phyloP scores from a whole-genome alignment of 2,329 filamentous ascomycete genomes.

The Trichoderma lentiforme region DNA sequence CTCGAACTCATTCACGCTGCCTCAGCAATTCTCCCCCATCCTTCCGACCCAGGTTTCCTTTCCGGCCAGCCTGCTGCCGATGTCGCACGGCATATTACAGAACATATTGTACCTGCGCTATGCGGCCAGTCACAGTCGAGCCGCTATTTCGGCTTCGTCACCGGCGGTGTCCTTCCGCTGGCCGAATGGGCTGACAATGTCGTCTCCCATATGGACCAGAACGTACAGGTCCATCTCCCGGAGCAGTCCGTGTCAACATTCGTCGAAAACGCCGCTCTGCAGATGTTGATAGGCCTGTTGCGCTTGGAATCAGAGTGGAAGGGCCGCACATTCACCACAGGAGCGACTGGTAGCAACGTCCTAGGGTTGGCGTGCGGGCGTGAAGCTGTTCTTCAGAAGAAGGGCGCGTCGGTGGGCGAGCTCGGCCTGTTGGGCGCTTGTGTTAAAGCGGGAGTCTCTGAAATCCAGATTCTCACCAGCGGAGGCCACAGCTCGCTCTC shows the following conservation, averaged over 20 bases:
- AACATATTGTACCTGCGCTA: slow-evolving; percentile 55
- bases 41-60: slow-evolving; percentile 32
- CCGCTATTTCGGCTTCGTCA: slow-evolving; percentile 87
- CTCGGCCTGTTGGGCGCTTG: slow-evolving; percentile 68
- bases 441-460: slow-evolving; percentile 56
- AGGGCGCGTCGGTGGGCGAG: slow-evolving; percentile 56
- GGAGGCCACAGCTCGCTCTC: slow-evolving; percentile 78
- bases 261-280: slow-evolving; percentile 70
- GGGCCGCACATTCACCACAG: slow-evolving; percentile 55
- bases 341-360: slow-evolving; percentile 73
- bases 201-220: slow-evolving; percentile 79
- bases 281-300: slow-evolving; percentile 66
- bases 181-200: slow-evolving; percentile 80
- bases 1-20: slow-evolving; percentile 34
- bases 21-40: slow-evolving; percentile 39
- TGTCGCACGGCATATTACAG: slow-evolving; percentile 41
- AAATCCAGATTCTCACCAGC: slow-evolving; percentile 75
- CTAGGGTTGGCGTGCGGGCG: slow-evolving; percentile 67
- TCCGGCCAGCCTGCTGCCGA: slow-evolving; percentile 29
- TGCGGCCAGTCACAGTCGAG: slow-evolving; percentile 62
- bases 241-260: slow-evolving; percentile 70
- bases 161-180: slow-evolving; percentile 73
- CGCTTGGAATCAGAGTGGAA: slow-evolving; percentile 54
- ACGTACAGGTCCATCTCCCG: slow-evolving; percentile 77
- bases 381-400: slow-evolving; percentile 56